Base-by-base conservation (phyloP, 371 early-diverging fungal genomes). In the Umbelopsis sp. region DNA sequence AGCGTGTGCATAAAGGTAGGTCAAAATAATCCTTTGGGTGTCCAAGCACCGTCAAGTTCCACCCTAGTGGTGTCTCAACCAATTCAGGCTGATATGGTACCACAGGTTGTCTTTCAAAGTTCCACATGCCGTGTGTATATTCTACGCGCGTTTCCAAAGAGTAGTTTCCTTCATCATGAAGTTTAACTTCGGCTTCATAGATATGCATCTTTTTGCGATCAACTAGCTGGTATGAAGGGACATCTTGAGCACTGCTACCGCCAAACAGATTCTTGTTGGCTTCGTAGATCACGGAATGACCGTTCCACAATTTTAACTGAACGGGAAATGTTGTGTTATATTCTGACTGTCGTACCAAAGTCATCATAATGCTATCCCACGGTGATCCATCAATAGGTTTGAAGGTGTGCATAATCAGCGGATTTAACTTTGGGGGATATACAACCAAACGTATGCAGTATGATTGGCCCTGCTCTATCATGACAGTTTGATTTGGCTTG, bases 51-150 rank as follows among this genome's bases (percentile, higher is more conserved):
- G 64, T 14, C 4, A 76, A 52, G 44, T 67, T 45, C 1, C 63
- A 45, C 29, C 57, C 41, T 41, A 62, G 51, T 35, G 44, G 29
- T 22, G 12, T 7, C 20, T 24, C 35, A 29, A n/a, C 48, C 4
- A 53, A 44, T 18, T 10, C 48, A n/a, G 85, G 79, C 5, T 64
- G 45, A 22, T 85, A 86, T 2, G 78, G 70, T 48, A 76, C 69
- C 6, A 80, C 72, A 50, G 83, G 76, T 0, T 76, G 80, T 24
- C 53, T 70, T 65, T 84, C 84, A 50, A 83, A 77, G 46, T 87
- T 87, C 77, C 85, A 87, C 22, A 69, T n/a, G 2, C 73, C 85
- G 37, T 80, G 79, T 8, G 76, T 69, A 66, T 75, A 85, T 69
- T 87, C 87, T 14, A 85, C 41, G 9, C 66, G 50, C 3, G 75